phyloP scores from a whole-genome alignment of 148 eudicot genomes.

The Mesembryanthemum crystallinum region DNA sequence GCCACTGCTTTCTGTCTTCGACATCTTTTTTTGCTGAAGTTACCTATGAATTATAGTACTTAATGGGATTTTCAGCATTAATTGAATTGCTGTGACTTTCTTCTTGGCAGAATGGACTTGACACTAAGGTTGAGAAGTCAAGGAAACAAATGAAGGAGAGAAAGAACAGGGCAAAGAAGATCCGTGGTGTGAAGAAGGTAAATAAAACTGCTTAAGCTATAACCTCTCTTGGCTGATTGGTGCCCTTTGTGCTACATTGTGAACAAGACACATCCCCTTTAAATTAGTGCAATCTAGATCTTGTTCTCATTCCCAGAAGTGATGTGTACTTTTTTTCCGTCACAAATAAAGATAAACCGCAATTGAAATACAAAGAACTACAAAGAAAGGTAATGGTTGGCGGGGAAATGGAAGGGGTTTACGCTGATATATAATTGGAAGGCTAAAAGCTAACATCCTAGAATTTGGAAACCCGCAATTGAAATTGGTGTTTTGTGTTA shows the following conservation, averaged over 20 bases:
- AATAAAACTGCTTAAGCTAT: neutral
- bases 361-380: no score
- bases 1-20: neutral
- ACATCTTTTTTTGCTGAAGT: neutral
- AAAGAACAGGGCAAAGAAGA: constrained; percentile 79
- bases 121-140: constrained; percentile 72
- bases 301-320: neutral
- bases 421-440: no score
- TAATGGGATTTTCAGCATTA: neutral
- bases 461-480: no score
- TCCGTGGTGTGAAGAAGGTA: constrained; percentile 91
- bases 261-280: no score
- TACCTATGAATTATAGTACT: neutral
- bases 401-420: no score
- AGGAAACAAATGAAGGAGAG: constrained; percentile 86
- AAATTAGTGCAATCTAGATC: no score
- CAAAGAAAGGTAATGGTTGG: no score
- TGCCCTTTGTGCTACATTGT: no score
- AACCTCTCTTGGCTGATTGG: no score
- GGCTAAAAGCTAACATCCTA: no score
- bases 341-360: no score
- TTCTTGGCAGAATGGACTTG: constrained; percentile 60
- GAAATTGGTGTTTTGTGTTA: no score
- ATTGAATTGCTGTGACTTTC: neutral
- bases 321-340: neutral